Conservation (phyloP, 768 basidiomycete genomes). For the Suillus weaverae region DNA sequence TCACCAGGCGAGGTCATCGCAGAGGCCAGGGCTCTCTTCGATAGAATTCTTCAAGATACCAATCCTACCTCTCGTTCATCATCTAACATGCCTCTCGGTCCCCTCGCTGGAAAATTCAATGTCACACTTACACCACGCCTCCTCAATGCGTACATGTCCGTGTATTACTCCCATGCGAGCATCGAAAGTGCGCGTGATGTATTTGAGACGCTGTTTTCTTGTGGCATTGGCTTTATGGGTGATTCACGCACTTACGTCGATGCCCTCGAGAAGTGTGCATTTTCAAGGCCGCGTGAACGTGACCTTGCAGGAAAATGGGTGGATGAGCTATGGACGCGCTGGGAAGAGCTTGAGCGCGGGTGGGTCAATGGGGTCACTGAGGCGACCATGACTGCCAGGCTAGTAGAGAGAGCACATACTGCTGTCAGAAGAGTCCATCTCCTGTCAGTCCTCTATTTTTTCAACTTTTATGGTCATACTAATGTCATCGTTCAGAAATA, state of each 20-base stretch:
- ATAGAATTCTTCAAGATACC: slow-evolving; percentile 52
- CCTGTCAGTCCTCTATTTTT: slow-evolving; percentile 45
- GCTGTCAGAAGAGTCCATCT: slow-evolving; percentile 67
- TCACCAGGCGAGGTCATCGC: slow-evolving; percentile 67
- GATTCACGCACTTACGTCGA: slow-evolving; percentile 62
- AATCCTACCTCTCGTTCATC: slow-evolving; percentile 7
- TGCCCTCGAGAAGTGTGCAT: slow-evolving; percentile 66
- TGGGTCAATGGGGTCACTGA: slow-evolving; percentile 30
- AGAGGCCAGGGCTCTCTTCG: slow-evolving; percentile 69
- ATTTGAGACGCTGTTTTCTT: slow-evolving; percentile 50
- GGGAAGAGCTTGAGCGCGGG: slow-evolving; percentile 49
- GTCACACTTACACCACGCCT: slow-evolving; percentile 63
- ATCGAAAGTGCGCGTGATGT: slow-evolving; percentile 48
- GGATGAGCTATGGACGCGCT: slow-evolving; percentile 65
- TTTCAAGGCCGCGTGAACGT: slow-evolving; percentile 45
- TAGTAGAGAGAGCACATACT: slow-evolving; percentile 67
- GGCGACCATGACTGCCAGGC: slow-evolving; percentile 35
- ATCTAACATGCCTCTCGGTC: slow-evolving; percentile 1
- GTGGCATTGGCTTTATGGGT: slow-evolving; percentile 32
- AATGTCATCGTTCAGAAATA: slow-evolving; percentile 37
- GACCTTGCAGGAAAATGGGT: slow-evolving; percentile 51
- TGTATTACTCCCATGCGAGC: slow-evolving; percentile 61
- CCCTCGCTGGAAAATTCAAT: slow-evolving; percentile 46
- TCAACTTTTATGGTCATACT: neutral
- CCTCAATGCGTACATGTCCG: slow-evolving; percentile 79